Base-by-base conservation (phyloP, 116 monocot genomes). In the Thalassia testudinum region DNA sequence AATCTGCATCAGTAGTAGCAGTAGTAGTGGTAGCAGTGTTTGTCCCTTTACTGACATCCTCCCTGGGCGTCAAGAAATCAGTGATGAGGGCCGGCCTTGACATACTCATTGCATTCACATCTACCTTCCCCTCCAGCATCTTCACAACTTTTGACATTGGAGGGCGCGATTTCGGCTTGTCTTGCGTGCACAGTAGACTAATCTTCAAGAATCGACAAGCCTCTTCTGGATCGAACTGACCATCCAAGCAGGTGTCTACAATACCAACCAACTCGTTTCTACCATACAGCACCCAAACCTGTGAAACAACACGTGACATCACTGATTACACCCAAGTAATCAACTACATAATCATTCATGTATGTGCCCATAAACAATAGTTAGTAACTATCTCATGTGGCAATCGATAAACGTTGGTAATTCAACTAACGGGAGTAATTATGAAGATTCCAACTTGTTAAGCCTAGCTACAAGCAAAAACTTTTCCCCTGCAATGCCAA, bases 131-230 rank as follows among this genome's bases (percentile, higher is more conserved):
- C 11, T 13, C 26, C 27, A 66, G 49, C 57, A 66, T 57, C 50
- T 71, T 18, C 42, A 22, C 66, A 17, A 66, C 49, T 0, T 22
- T 27, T 5, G 48, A 57, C 66, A 66, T 66, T 14, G 57, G 8
- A 12, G 76, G 76, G 11, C 76, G 76, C 17, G 66, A 62, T 42
- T 69, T 72, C 4, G 66, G 23, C 0, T 21, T 22, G 37, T 81
- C 69, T 52, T 81, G 81, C 5, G 81, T 81, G 70, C 81, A 76
- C 5, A 81, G 45, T 17, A 81, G 66, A 4, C 69, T 68, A 1
- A 81, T 40, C 52, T 81, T 76, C 44, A 81, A 26, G 45, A 47
- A 66, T 7, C 40, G 48, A 40, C 54, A 49, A 6, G 57, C 66
- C 12, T 50, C 50, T 15, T 77, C 45, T 1, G 50, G 49, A n/a